A percentile compares a stretch with the other conserved stretches of the same genome.
Evolutionary conservation across 768 basidiomycete genomes (phyloP).

Genomic region (Hericium alpestre): DNA sequence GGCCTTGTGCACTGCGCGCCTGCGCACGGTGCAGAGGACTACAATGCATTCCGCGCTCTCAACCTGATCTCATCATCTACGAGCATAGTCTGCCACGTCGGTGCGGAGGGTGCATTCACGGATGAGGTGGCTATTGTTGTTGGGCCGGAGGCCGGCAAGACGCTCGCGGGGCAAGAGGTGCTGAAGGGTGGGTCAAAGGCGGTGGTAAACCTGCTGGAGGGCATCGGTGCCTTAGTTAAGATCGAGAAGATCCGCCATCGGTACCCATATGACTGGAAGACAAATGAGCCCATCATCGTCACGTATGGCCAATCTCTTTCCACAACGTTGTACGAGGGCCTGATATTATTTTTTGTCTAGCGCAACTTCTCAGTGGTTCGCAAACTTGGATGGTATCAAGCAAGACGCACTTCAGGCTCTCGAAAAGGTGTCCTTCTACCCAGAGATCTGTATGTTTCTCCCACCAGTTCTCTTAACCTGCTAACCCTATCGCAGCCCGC

Average conservation of each 20-base stretch:
- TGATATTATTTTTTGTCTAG: conserved; percentile 26
- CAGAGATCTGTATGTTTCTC: conserved; percentile 49
- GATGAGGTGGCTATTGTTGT: conserved; percentile 45
- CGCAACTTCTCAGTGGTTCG: conserved; percentile 97
- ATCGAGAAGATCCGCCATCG: conserved; percentile 69
- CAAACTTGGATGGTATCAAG: conserved; percentile 81
- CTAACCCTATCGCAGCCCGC: conserved; percentile 41
- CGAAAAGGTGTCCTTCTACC: conserved; percentile 62
- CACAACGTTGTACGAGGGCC: neutral
- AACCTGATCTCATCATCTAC: conserved; percentile 34
- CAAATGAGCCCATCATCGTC: conserved; percentile 83
- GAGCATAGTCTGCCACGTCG: conserved; percentile 71
- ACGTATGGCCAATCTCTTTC: conserved; percentile 42
- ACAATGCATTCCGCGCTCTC: conserved; percentile 55
- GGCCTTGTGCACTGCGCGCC: conserved; percentile 94
- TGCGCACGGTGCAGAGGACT: conserved; percentile 91
- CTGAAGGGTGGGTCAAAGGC: conserved; percentile 59
- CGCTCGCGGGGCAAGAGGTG: conserved; percentile 60
- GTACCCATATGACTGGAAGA: conserved; percentile 97
- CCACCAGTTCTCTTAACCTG: neutral
- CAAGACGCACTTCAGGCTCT: conserved; percentile 60
- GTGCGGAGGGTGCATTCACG: conserved; percentile 64
- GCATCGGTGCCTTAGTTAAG: conserved; percentile 46
- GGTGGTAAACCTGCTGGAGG: conserved; percentile 53
- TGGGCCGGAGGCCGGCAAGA: conserved; percentile 32